Conservation (phyloP, 1,139 yeast species). For the Pichia sp. region DNA sequence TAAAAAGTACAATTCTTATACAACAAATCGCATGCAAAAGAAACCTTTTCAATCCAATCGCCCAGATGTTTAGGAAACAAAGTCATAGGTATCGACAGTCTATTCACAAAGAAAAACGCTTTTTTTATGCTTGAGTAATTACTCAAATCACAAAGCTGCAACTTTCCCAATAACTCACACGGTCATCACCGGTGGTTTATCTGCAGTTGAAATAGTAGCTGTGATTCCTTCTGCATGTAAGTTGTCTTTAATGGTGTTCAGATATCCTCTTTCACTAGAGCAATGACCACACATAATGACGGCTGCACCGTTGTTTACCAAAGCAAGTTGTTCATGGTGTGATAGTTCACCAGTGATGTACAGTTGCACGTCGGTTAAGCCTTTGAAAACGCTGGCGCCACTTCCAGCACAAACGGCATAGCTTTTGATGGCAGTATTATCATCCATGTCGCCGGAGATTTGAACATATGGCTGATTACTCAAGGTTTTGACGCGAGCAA, state of each 20-base stretch:
- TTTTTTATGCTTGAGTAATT: no score
- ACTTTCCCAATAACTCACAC: no score
- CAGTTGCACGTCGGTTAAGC: slow-evolving; percentile 39
- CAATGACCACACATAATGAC: slow-evolving; percentile 82
- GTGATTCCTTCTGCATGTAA: neutral
- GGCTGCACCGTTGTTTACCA: slow-evolving; percentile 58
- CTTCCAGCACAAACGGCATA: slow-evolving; percentile 97
- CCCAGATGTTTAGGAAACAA: no score
- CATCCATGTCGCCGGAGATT: slow-evolving; percentile 31
- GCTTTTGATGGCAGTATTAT: slow-evolving; percentile 28
- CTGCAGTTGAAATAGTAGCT: neutral
- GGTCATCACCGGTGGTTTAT: no score
- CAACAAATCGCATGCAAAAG: no score
- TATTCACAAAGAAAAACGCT: no score
- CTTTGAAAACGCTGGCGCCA: slow-evolving; percentile 57
- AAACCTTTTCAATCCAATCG: no score
- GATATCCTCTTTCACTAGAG: slow-evolving; percentile 86
- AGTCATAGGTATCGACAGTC: no score
- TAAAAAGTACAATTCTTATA: no score
- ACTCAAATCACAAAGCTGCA: no score
- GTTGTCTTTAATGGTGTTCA: slow-evolving; percentile 20
- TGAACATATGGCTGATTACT: slow-evolving; percentile 53
- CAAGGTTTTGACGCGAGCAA: slow-evolving; percentile 45
- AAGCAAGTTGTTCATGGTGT: slow-evolving; percentile 78
- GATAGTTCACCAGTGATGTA: slow-evolving; percentile 88